phyloP scores from a whole-genome alignment of 169 alveolate genomes.

The Cryptosporidium xiaoi region DNA sequence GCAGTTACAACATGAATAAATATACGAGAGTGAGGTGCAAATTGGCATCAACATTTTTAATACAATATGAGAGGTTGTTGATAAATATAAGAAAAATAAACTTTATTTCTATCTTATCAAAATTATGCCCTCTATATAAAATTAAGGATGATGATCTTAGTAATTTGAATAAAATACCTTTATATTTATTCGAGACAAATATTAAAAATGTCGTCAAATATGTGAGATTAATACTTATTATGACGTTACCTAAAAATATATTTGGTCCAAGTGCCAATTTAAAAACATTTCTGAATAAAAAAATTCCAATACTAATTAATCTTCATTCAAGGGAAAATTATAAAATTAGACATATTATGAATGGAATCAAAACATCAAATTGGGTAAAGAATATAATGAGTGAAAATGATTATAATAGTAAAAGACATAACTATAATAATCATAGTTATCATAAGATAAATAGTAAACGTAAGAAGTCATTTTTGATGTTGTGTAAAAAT shows the following conservation, averaged over 20 bases:
- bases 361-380: conserved; percentile 34
- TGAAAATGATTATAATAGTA: conserved; percentile 2
- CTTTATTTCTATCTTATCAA: not conserved
- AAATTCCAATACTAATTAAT: conserved; percentile 43
- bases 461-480: conserved; percentile 1
- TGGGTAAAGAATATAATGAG: conserved; percentile 32
- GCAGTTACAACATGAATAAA: conserved; percentile 37
- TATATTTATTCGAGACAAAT: conserved; percentile 22
- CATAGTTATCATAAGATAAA: not conserved
- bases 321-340: conserved; percentile 54
- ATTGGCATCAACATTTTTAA: conserved; percentile 17
- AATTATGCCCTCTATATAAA: conserved; percentile 29
- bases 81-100: conserved; percentile 19
- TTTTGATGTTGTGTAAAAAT: conserved; percentile 5
- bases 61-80: conserved; percentile 13
- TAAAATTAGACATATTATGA: conserved; percentile 38
- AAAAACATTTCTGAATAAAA: conserved; percentile 30
- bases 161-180: conserved; percentile 28
- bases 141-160: conserved; percentile 15
- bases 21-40: conserved; percentile 36
- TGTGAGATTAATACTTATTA: conserved; percentile 22
- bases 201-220: conserved; percentile 19
- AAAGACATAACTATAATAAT: not conserved
- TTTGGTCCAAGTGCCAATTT: conserved; percentile 39
- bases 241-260: conserved; percentile 27